Percentiles rank a stretch among this genome's conserved stretches.
Evolutionary conservation across 2,329 filamentous ascomycete species (phyloP).

Genomic region (Corniculantispora saksenae): DNA sequence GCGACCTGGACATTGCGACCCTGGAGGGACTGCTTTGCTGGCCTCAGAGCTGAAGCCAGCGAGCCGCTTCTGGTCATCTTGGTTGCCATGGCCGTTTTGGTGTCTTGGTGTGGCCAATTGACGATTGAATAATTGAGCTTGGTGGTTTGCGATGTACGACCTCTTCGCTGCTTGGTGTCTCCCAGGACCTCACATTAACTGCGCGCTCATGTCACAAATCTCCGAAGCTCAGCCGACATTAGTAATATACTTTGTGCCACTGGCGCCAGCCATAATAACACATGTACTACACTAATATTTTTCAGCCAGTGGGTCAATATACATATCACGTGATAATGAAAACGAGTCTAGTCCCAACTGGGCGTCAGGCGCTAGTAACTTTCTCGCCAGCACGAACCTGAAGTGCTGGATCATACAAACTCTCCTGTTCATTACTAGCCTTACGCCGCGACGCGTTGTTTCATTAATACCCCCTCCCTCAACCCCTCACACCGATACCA

Average conservation of each 20-base stretch:
- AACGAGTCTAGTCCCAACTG: slow-evolving; percentile 5
- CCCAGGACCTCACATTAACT: slow-evolving; percentile 7
- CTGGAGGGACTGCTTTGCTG: slow-evolving; percentile 47
- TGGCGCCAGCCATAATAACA: not conserved
- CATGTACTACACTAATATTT: slow-evolving; percentile 20
- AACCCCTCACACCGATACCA: slow-evolving; percentile 37
- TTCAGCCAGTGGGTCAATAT: not conserved
- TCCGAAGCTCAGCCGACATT: slow-evolving; percentile 34
- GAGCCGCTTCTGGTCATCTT: slow-evolving; percentile 58
- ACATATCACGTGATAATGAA: slow-evolving; percentile 20
- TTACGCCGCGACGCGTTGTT: slow-evolving; percentile 25
- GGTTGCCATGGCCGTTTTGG: slow-evolving; percentile 56
- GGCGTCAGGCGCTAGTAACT: slow-evolving; percentile 13
- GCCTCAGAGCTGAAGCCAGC: slow-evolving; percentile 56
- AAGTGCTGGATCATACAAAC: slow-evolving; percentile 17
- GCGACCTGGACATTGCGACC: slow-evolving; percentile 42
- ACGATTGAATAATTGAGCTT: slow-evolving; percentile 30
- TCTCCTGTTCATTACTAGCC: slow-evolving; percentile 26
- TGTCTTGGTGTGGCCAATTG: slow-evolving; percentile 48
- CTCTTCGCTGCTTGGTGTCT: slow-evolving; percentile 14
- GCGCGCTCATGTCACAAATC: slow-evolving; percentile 16
- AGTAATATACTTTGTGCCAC: slow-evolving; percentile 24
- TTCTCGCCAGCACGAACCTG: slow-evolving; percentile 14
- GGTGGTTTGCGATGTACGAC: slow-evolving; percentile 27
- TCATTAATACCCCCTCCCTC: slow-evolving; percentile 25